Percentiles rank a stretch among this genome's conserved stretches.
These are phyloP conservation scores for Lolium multiflorum DNA, from an alignment of 176 grass and related monocot species.

Conservation along the genomic window DNA sequence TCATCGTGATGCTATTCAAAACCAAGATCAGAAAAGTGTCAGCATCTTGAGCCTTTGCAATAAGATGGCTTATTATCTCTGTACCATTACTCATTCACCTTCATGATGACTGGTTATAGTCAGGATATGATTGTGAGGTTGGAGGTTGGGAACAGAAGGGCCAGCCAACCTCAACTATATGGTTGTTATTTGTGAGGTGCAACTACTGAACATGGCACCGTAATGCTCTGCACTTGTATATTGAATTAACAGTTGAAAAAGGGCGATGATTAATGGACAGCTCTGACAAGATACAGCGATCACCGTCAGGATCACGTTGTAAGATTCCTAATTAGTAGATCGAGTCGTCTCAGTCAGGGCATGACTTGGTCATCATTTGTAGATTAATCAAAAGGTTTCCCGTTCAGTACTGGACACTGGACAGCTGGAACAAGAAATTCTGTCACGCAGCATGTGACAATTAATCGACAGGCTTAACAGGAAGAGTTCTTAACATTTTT, in stretches of 20 bases:
- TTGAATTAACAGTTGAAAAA: slow-evolving; percentile 26
- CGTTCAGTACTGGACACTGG: not conserved
- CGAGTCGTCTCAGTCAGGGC: not conserved
- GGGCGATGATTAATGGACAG: slow-evolving; percentile 44
- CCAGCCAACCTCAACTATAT: slow-evolving; percentile 32
- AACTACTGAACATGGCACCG: slow-evolving; percentile 6
- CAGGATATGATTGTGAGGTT: not conserved
- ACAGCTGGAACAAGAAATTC: not conserved
- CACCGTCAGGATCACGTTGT: slow-evolving; percentile 42
- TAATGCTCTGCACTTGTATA: slow-evolving; percentile 12
- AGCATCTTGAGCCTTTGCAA: slow-evolving; percentile 39
- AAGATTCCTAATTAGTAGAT: slow-evolving; percentile 47
- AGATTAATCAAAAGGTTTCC: not conserved
- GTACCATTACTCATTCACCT: not conserved
- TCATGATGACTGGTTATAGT: slow-evolving; percentile 32
- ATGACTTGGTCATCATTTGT: not conserved
- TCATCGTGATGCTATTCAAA: slow-evolving; percentile 83
- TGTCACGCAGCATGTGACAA: not conserved
- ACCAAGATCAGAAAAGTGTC: slow-evolving; percentile 70
- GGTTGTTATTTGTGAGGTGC: slow-evolving; percentile 25
- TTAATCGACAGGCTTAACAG: not conserved
- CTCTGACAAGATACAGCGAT: slow-evolving; percentile 47
- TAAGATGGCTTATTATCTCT: slow-evolving; percentile 22
- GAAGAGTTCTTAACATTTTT: not conserved
- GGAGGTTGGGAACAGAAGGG: slow-evolving; percentile 7